Conservation (phyloP, 108 stramenopile genomes). For the Pelagomonas calceolata region DNA sequence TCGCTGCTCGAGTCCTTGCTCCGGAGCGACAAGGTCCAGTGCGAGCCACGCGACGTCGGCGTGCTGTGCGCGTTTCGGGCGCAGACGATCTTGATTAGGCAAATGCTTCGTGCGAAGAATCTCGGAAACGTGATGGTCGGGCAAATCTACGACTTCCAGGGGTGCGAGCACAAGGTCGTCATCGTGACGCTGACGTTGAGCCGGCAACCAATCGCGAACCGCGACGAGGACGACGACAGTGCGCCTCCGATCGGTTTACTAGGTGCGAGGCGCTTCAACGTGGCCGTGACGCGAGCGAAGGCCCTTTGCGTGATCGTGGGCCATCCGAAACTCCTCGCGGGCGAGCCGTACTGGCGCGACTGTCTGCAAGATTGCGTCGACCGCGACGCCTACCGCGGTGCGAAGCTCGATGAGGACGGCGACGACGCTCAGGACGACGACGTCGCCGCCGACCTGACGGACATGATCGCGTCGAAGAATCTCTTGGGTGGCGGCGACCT, state of each 20-base stretch:
- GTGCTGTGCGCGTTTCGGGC: slow-evolving; percentile 42
- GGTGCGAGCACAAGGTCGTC: slow-evolving; percentile 33
- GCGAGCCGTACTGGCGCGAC: slow-evolving; percentile 10
- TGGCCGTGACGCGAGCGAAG: slow-evolving; percentile 39
- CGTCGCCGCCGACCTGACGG: not conserved
- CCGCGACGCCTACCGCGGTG: not conserved
- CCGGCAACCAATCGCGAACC: slow-evolving; percentile 7
- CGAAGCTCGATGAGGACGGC: not conserved
- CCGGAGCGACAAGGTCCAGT: slow-evolving; percentile 12
- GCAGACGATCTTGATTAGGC: slow-evolving; percentile 33
- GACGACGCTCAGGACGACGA: not conserved
- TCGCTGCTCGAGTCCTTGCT: slow-evolving; percentile 25
- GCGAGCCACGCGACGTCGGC: slow-evolving; percentile 25
- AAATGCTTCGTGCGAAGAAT: slow-evolving; percentile 16
- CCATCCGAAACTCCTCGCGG: slow-evolving; percentile 14
- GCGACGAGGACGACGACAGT: slow-evolving; percentile 6
- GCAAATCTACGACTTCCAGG: slow-evolving; percentile 45
- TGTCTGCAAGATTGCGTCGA: slow-evolving; percentile 10
- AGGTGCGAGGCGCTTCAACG: slow-evolving; percentile 43
- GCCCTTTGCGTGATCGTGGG: slow-evolving; percentile 40
- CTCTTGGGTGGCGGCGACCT: not conserved
- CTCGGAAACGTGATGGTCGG: slow-evolving; percentile 33
- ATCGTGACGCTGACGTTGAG: slow-evolving; percentile 37
- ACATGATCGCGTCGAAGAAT: not conserved
- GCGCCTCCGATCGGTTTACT: slow-evolving; percentile 24